Conservation (phyloP, 352 stramenopile species). For the Phytophthora tentaculata region DNA sequence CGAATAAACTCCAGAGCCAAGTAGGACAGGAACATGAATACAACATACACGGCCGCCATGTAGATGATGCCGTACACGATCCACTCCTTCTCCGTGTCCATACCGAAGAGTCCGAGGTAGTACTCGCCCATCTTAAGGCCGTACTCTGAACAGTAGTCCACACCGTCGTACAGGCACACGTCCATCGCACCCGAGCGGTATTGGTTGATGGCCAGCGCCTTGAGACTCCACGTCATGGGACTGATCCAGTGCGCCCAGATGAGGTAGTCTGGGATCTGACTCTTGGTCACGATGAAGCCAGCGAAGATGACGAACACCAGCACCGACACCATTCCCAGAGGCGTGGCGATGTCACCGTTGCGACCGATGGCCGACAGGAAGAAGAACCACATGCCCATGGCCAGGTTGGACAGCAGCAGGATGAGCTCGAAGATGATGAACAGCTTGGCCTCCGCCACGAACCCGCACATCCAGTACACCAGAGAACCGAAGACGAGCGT, state of each 20-base stretch:
- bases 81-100: constrained; percentile 23
- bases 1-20: constrained; percentile 23
- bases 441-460: neutral
- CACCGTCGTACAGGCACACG: constrained; percentile 33
- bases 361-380: constrained; percentile 31
- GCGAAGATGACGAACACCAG: constrained; percentile 52
- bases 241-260: constrained; percentile 69
- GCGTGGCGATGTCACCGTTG: constrained; percentile 40
- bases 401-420: neutral
- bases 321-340: constrained; percentile 44
- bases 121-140: constrained; percentile 45
- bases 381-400: constrained; percentile 1
- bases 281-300: constrained; percentile 55
- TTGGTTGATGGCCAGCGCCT: constrained; percentile 36
- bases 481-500: neutral
- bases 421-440: neutral
- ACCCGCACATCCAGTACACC: neutral
- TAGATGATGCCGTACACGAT: constrained; percentile 26
- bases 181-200: constrained; percentile 27
- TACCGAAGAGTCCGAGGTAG: constrained; percentile 25
- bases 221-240: constrained; percentile 52
- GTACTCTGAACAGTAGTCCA: constrained; percentile 34
- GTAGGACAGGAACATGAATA: constrained; percentile 30
- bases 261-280: constrained; percentile 49
- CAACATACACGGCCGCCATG: constrained; percentile 21